Conservation (phyloP, 805 yeast species). For the Candida ortonii region DNA sequence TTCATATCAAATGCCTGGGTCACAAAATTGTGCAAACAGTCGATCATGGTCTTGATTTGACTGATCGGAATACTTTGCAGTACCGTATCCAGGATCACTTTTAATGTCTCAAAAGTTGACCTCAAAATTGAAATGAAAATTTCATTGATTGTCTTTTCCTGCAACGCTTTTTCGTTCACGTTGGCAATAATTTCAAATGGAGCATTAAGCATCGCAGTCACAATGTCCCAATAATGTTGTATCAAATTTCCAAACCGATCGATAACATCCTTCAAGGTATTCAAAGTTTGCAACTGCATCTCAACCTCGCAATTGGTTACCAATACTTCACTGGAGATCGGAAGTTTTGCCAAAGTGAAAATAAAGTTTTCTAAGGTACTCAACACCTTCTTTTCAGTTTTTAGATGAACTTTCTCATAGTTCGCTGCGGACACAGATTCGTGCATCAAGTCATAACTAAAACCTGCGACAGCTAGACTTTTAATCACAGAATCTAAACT, state of each 20-base stretch:
- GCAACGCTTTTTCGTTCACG: conserved; percentile 21
- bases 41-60: conserved; percentile 64
- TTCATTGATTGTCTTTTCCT: conserved; percentile 39
- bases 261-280: conserved; percentile 66
- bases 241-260: conserved; percentile 71
- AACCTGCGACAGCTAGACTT: conserved; percentile 40
- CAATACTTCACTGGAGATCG: conserved; percentile 39
- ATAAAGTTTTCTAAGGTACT: conserved; percentile 47
- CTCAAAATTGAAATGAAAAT: conserved; percentile 52
- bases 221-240: conserved; percentile 62
- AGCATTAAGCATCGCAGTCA: conserved; percentile 58
- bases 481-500: conserved; percentile 52
- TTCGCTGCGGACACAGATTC: conserved; percentile 6
- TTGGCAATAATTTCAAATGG: conserved; percentile 49
- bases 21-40: conserved; percentile 69
- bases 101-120: conserved; percentile 77
- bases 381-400: conserved; percentile 49
- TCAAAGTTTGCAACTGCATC: conserved; percentile 57
- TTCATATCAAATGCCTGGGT: conserved; percentile 72
- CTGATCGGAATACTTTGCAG: conserved; percentile 64
- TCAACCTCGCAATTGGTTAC: conserved; percentile 62
- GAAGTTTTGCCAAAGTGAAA: conserved; percentile 37
- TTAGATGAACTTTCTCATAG: conserved; percentile 12
- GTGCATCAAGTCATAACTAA: conserved; percentile 18
- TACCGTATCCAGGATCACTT: conserved; percentile 83